Evolutionary conservation across 805 yeast genomes (phyloP).

Genomic region (Hanseniaspora mollemarum): DNA sequence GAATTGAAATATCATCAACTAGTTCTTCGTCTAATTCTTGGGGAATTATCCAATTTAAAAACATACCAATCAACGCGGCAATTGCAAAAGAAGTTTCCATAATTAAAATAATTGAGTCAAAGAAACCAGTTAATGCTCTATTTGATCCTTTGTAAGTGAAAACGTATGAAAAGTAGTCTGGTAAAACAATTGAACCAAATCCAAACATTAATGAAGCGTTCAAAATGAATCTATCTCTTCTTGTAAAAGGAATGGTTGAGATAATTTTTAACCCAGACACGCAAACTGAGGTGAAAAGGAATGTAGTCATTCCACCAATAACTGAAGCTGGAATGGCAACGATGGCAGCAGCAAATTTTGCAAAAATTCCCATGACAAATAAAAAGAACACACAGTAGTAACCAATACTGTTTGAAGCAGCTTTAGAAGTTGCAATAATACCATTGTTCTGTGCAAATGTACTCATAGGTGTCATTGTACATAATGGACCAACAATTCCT

Average conservation of each 20-base stretch:
- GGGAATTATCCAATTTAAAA: constrained; percentile 52
- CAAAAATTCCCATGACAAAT: constrained; percentile 73
- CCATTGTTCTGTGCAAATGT: constrained; percentile 94
- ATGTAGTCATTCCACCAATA: constrained; percentile 80
- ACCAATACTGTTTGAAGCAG: constrained; percentile 79
- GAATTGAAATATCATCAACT: constrained; percentile 24
- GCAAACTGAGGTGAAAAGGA: constrained; percentile 63
- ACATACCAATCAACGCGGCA: constrained; percentile 52
- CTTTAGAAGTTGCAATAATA: constrained; percentile 81
- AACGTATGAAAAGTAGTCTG: constrained; percentile 51
- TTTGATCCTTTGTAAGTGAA: constrained; percentile 60
- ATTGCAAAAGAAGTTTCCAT: constrained; percentile 67
- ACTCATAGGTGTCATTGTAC: constrained; percentile 81
- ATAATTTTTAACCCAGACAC: constrained; percentile 63
- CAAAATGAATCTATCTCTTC: constrained; percentile 63
- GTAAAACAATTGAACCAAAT: constrained; percentile 53
- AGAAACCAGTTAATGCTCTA: constrained; percentile 45
- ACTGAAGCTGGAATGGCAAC: constrained; percentile 70
- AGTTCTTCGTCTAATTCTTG: constrained; percentile 41
- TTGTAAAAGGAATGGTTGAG: constrained; percentile 41
- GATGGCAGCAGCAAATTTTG: constrained; percentile 82
- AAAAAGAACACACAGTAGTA: constrained; percentile 72
- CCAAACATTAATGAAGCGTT: constrained; percentile 58
- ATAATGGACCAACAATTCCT: constrained; percentile 63
- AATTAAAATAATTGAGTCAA: constrained; percentile 55